A percentile compares a stretch with the other conserved stretches of the same genome.
Conservation (phyloP, 2,329 filamentous ascomycete genomes). For the Tolypocladium album region DNA sequence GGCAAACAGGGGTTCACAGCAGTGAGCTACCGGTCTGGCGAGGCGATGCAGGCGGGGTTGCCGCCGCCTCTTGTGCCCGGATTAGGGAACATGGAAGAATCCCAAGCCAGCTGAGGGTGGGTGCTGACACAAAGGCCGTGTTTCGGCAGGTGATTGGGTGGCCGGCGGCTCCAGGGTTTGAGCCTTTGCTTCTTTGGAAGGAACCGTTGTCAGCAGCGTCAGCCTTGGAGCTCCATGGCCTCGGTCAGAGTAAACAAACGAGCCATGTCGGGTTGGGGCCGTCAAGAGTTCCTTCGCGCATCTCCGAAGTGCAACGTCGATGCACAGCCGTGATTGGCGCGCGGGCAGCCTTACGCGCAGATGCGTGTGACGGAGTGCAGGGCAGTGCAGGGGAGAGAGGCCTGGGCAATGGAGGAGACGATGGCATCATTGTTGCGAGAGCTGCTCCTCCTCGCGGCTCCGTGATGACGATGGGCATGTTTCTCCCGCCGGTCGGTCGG, state of each 20-base stretch:
- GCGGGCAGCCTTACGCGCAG: not conserved
- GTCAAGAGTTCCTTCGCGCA: not conserved
- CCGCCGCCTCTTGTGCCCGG: conserved; percentile 1
- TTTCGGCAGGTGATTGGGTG: not conserved
- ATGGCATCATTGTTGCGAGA: not conserved
- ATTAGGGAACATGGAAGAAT: not conserved
- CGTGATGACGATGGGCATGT: conserved; percentile 5
- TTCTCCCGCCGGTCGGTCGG: conserved; percentile 3
- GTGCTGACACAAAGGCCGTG: not conserved
- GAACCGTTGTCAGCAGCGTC: not conserved
- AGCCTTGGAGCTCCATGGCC: not conserved
- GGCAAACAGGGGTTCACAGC: not conserved
- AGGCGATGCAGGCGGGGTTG: conserved; percentile 1
- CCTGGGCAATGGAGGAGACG: not conserved
- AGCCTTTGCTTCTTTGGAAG: not conserved
- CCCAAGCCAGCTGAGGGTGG: conserved; percentile 1
- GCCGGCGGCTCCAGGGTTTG: not conserved
- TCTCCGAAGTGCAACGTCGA: not conserved
- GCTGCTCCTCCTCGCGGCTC: not conserved
- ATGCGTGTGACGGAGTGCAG: not conserved
- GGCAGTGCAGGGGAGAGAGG: not conserved
- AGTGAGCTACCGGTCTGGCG: not conserved
- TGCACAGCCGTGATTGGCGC: not conserved
- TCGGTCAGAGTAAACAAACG: not conserved
- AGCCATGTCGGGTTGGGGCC: not conserved